These are phyloP conservation scores for Nemophila menziesii DNA, from an alignment of 257 asterid genomes.

Conservation along the genomic window DNA sequence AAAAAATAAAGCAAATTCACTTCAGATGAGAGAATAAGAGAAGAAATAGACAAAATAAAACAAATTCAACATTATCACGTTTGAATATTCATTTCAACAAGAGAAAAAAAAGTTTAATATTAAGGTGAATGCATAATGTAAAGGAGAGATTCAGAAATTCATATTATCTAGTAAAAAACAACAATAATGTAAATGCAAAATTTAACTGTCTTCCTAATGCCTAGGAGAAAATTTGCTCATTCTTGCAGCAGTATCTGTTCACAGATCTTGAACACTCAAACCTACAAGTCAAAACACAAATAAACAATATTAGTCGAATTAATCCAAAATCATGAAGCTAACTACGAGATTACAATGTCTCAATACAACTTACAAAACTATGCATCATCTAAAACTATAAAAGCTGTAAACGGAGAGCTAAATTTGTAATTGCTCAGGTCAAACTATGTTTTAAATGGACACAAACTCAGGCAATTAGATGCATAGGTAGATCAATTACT, in stretches of 20 bases:
- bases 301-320: background rate
- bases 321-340: background rate
- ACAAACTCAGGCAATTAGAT: no score
- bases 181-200: background rate
- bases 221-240: background rate
- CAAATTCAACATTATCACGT: background rate
- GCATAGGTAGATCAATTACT: no score
- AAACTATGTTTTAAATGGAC: background rate
- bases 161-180: no score
- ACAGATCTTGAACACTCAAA: background rate
- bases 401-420: background rate
- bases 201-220: background rate
- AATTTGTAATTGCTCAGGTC: background rate
- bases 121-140: background rate
- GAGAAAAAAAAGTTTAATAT: background rate
- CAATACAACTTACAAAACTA: no score
- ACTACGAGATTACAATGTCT: background rate
- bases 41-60: background rate
- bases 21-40: no score
- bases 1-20: background rate
- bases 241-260: background rate
- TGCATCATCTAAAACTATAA: no score
- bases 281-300: background rate
- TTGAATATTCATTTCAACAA: background rate
- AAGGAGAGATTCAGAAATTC: background rate